Conservation (phyloP, 2,329 filamentous ascomycete genomes). For the Fusarium mexicanum region DNA sequence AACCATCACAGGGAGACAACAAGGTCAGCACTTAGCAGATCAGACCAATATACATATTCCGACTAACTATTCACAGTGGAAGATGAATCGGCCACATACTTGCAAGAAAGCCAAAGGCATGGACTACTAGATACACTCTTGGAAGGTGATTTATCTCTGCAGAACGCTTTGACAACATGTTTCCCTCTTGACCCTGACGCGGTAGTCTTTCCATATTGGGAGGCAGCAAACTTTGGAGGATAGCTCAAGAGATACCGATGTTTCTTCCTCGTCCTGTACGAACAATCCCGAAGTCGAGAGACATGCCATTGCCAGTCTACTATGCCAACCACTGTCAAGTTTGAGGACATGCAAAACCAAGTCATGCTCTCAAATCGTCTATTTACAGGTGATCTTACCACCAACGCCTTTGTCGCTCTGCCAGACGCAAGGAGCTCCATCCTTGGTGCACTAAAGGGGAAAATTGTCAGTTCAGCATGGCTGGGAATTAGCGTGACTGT, state of each 20-base stretch:
- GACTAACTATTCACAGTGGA: fast-evolving
- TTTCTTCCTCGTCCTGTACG: neutral
- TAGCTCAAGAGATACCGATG: fast-evolving
- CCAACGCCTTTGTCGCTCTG: neutral
- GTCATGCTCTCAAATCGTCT: neutral
- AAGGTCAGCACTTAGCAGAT: neutral
- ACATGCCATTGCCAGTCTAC: too few species aligned
- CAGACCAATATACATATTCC: neutral
- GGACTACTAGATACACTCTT: neutral
- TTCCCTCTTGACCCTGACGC: neutral
- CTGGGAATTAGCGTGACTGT: neutral
- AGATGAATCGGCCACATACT: too few species aligned
- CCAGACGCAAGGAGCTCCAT: neutral
- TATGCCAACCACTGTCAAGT: neutral
- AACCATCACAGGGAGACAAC: neutral
- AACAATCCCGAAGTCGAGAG: too few species aligned
- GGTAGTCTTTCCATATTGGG: neutral
- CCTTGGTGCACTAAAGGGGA: neutral
- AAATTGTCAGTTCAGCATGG: neutral
- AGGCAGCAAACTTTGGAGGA: neutral
- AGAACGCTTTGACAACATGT: neutral
- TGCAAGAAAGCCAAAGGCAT: neutral
- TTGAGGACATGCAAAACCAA: neutral
- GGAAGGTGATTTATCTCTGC: neutral
- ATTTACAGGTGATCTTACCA: neutral